Evolutionary conservation across 495 filamentous ascomycete genomes (phyloP).

Genomic region (Parathielavia hyrcaniae): DNA sequence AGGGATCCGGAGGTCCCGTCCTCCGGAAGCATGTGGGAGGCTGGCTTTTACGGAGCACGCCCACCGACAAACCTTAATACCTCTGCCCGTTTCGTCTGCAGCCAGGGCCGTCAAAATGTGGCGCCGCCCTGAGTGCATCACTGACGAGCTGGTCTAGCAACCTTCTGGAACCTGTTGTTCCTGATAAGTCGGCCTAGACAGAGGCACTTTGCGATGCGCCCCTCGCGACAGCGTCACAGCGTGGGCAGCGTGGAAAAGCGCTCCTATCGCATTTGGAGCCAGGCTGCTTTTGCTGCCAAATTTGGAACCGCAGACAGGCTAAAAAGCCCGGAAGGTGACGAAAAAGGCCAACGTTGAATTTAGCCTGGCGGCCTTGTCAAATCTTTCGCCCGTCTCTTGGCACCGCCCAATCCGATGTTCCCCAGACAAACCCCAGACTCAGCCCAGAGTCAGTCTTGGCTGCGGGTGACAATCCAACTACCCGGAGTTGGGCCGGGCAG

Average conservation of each 20-base stretch:
- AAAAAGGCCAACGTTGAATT: conserved; percentile 2
- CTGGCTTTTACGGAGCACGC: neutral
- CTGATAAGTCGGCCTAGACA: neutral
- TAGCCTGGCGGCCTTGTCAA: conserved; percentile 9
- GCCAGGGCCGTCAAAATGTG: neutral
- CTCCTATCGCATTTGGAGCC: conserved; percentile 2
- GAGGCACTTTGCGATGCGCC: neutral
- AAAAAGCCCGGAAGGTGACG: conserved; percentile 17
- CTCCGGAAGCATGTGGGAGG: neutral
- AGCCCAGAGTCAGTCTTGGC: neutral
- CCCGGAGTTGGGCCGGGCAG: too few relatives aligned
- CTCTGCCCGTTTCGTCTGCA: neutral
- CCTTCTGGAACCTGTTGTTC: neutral
- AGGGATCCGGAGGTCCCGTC: neutral
- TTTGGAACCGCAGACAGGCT: conserved; percentile 22
- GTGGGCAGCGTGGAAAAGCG: neutral
- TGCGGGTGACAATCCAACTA: too few relatives aligned
- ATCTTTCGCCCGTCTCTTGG: conserved; percentile 6
- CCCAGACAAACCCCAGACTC: conserved; percentile 3
- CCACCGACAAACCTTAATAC: neutral
- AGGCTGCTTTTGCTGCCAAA: conserved; percentile 13
- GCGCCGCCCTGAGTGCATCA: neutral
- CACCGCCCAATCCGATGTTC: neutral
- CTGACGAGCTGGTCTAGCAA: neutral
- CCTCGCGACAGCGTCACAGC: neutral